Conservation (phyloP, 208 protist species). For the Crithidia brevicula region DNA sequence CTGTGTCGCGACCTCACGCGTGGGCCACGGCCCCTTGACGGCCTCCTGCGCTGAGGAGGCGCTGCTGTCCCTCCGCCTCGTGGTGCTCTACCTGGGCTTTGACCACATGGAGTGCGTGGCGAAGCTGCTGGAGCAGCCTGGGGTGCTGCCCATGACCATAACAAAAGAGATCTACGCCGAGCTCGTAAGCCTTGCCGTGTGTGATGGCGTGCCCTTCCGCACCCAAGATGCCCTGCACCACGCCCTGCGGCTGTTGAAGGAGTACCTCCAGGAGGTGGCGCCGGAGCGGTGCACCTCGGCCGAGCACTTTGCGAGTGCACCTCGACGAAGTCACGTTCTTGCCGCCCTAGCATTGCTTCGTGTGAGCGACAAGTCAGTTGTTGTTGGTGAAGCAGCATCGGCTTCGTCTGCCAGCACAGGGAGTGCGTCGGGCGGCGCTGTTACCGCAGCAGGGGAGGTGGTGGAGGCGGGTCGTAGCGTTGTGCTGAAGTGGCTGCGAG, state of each 20-base stretch:
- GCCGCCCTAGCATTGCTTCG: constrained; percentile 28
- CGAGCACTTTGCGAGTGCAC: constrained; percentile 33
- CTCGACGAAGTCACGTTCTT: constrained; percentile 31
- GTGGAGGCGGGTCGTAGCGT: constrained; percentile 1
- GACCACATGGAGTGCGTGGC: constrained; percentile 53
- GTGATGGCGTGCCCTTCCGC: constrained; percentile 51
- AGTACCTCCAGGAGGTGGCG: constrained; percentile 41
- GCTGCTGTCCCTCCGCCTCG: constrained; percentile 55
- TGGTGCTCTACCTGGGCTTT: constrained; percentile 63
- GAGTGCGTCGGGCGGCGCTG: not conserved
- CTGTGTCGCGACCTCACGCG: constrained; percentile 29
- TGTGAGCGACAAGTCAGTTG: not conserved
- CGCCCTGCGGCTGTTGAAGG: constrained; percentile 25
- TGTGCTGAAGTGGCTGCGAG: constrained; percentile 24
- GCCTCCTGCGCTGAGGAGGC: constrained; percentile 43
- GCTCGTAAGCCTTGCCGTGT: constrained; percentile 70
- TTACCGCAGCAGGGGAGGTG: not conserved
- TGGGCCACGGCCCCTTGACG: constrained; percentile 22
- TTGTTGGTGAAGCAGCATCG: too few relatives aligned
- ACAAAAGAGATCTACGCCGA: constrained; percentile 64
- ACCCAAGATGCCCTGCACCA: constrained; percentile 28
- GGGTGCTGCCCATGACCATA: constrained; percentile 27
- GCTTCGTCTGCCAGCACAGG: not conserved
- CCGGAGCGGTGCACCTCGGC: constrained; percentile 37
- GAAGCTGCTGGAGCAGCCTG: constrained; percentile 36